Evolutionary conservation across 176 grass and related monocot species (phyloP).

Genomic region (Ensete glaucum): DNA sequence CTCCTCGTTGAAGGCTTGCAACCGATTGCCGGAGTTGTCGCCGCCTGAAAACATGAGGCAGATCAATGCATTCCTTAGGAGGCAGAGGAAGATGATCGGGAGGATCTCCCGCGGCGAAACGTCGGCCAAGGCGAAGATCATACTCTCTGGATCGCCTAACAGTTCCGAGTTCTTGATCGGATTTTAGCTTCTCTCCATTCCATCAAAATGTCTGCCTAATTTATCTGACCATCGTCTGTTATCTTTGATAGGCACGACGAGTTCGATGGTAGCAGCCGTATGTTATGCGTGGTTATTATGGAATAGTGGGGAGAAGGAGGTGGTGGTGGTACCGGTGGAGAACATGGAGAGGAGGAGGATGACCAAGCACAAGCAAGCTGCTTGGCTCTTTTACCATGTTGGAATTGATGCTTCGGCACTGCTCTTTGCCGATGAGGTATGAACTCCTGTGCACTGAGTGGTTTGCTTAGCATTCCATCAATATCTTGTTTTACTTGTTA

Average conservation of each 20-base stretch:
- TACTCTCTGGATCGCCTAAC: conserved; percentile 54
- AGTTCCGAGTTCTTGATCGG: conserved; percentile 17
- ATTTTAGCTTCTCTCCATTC: neutral
- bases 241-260: conserved; percentile 21
- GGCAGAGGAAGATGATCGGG: conserved; percentile 33
- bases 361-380: conserved; percentile 43
- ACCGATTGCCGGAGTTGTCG: neutral
- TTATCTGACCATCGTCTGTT: conserved; percentile 11
- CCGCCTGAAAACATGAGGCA: conserved; percentile 20
- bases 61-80: conserved; percentile 54
- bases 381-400: conserved; percentile 57
- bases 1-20: neutral
- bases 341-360: conserved; percentile 47
- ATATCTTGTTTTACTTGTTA: too few relatives aligned
- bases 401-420: conserved; percentile 54
- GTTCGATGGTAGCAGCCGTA: conserved; percentile 51
- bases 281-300: conserved; percentile 57
- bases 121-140: conserved; percentile 30
- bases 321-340: conserved; percentile 35
- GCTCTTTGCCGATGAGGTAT: conserved; percentile 58
- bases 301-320: conserved; percentile 41
- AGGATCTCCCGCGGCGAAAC: conserved; percentile 25
- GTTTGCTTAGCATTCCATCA: too few relatives aligned
- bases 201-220: neutral
- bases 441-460: neutral